Conservation (phyloP, 257 asterid genomes). For the Cruciata laevipes region DNA sequence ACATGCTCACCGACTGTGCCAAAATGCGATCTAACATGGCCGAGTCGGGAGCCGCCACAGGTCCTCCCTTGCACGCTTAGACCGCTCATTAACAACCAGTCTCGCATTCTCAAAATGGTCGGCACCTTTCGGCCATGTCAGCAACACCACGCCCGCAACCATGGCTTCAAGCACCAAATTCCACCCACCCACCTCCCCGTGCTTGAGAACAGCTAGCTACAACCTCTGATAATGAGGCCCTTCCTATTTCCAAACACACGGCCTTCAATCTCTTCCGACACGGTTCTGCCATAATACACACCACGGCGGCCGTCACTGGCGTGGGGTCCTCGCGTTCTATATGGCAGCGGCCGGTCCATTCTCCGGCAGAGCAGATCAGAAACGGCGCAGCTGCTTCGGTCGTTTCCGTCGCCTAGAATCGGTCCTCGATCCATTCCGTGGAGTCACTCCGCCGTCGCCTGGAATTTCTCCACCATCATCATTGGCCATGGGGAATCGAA, state of each 20-base stretch:
- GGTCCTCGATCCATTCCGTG: no score
- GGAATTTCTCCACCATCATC: no score
- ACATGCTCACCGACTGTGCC: not conserved
- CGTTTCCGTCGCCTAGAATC: no score
- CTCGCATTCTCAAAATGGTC: conserved; percentile 15
- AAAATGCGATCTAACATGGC: conserved; percentile 4
- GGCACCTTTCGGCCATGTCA: conserved; percentile 20
- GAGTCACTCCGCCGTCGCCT: no score
- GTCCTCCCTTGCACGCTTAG: conserved; percentile 14
- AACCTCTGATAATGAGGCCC: conserved; percentile 23
- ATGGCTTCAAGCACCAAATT: conserved; percentile 15
- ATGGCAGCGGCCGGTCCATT: no score
- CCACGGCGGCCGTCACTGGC: no score
- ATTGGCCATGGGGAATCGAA: no score
- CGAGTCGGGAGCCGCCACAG: not conserved
- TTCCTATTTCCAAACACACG: conserved; percentile 18
- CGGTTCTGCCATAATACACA: not conserved
- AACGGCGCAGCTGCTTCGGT: no score
- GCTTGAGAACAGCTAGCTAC: conserved; percentile 17
- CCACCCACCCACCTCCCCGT: conserved; percentile 19
- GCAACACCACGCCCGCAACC: conserved; percentile 15
- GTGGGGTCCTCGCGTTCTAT: no score
- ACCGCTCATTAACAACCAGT: conserved; percentile 12
- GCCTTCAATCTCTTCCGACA: conserved; percentile 15
- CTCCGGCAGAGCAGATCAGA: no score